Conservation (phyloP, 331 rosid genomes). For the Phaseolus coccineus region DNA sequence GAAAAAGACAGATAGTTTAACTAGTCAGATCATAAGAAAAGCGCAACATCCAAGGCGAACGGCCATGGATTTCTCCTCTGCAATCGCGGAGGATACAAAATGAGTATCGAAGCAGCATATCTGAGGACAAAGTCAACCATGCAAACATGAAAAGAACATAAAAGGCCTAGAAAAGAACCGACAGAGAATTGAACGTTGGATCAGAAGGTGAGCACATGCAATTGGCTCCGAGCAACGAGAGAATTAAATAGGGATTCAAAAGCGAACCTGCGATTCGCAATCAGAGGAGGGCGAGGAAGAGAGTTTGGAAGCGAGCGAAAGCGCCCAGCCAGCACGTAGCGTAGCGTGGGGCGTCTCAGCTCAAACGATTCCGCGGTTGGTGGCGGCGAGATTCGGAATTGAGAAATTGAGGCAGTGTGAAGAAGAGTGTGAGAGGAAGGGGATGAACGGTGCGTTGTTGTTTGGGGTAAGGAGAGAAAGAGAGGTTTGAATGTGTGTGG, state of each 20-base stretch:
- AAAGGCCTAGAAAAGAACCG: background rate
- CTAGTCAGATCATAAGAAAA: constrained; percentile 20
- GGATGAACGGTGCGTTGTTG: background rate
- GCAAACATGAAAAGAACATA: constrained; percentile 36
- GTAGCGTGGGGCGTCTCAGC: constrained; percentile 22
- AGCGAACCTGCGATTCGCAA: background rate
- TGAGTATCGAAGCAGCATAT: background rate
- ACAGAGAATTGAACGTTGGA: background rate
- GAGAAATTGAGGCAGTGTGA: background rate
- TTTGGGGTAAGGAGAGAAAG: constrained; percentile 2
- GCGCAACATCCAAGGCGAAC: constrained; percentile 1
- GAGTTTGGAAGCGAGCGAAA: background rate
- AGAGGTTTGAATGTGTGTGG: constrained; percentile 12
- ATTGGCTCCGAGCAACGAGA: background rate
- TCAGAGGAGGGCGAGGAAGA: background rate
- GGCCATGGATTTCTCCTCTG: background rate
- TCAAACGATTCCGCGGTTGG: background rate
- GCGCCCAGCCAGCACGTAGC: constrained; percentile 22
- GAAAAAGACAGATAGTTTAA: constrained; percentile 1
- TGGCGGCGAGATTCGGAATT: constrained; percentile 22
- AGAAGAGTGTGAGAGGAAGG: background rate
- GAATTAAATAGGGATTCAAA: background rate
- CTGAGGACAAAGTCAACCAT: constrained; percentile 16
- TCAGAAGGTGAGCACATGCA: background rate
- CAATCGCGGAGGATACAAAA: background rate